Conservation (phyloP, 83 land plant species). For the Thuja plicata region DNA sequence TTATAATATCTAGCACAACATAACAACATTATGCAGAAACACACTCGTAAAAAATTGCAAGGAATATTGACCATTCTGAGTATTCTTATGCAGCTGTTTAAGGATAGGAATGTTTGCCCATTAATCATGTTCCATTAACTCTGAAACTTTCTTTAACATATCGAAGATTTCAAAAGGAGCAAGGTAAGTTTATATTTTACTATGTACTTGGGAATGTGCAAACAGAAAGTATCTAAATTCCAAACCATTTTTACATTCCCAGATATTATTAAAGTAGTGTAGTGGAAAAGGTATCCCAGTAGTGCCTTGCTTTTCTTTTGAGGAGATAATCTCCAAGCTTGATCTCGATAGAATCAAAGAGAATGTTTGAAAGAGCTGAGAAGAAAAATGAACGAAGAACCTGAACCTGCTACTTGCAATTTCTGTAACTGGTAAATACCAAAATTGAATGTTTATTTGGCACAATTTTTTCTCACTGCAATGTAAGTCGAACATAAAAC, state of each 20-base stretch:
- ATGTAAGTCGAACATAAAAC: neutral
- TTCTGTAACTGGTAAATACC: neutral
- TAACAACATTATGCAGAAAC: neutral
- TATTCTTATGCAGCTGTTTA: neutral
- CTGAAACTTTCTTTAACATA: neutral
- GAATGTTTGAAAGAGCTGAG: neutral
- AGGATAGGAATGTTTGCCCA: neutral
- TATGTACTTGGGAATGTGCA: neutral
- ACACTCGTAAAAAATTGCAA: neutral
- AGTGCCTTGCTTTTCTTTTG: neutral
- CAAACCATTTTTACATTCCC: neutral
- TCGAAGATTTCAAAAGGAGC: neutral
- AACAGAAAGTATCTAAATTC: too few species aligned
- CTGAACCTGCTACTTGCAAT: neutral
- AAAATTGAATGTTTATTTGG: neutral
- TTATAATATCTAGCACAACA: neutral
- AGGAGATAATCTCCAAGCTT: neutral
- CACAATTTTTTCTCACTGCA: neutral
- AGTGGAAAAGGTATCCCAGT: neutral
- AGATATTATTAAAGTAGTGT: neutral
- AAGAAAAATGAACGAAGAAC: neutral
- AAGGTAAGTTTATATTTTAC: neutral
- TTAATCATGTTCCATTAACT: neutral
- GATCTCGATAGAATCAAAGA: neutral
- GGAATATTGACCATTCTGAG: neutral